phyloP scores from a whole-genome alignment of 23 red algal species.

The Gracilaria gracilis region DNA sequence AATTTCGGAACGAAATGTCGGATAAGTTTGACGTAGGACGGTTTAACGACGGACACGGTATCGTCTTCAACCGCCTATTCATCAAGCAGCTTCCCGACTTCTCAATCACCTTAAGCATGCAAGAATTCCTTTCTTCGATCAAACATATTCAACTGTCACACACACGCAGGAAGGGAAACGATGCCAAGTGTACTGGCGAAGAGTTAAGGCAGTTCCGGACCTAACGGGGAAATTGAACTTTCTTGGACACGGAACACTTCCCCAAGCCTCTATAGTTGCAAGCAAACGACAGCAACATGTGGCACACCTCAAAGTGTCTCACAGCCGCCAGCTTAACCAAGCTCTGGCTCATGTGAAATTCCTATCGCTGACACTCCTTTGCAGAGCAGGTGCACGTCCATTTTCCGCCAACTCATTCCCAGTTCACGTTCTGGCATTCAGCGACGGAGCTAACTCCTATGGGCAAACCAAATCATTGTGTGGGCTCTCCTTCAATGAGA shows the following conservation, averaged over 20 bases:
- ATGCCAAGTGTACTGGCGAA: neutral
- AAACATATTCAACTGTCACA: neutral
- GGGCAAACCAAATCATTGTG: neutral
- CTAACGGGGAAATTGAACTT: neutral
- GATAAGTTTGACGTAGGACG: neutral
- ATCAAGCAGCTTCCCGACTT: neutral
- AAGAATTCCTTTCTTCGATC: conserved; percentile 21
- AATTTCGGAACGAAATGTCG: too few species aligned
- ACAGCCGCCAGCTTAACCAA: conserved; percentile 14
- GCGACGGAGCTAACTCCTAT: neutral
- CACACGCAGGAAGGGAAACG: neutral
- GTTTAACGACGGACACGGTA: neutral
- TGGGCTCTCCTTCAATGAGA: neutral
- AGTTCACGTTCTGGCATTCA: neutral
- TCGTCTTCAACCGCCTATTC: conserved; percentile 24
- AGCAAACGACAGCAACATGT: conserved; percentile 7
- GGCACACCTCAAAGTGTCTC: neutral
- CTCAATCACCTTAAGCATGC: neutral
- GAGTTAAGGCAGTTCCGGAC: neutral
- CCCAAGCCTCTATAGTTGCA: neutral
- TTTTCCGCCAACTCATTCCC: neutral
- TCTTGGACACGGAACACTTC: neutral
- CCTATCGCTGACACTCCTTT: neutral
- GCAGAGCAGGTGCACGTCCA: neutral
- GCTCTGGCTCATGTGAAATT: neutral